These are phyloP conservation scores for Drechslerella stenobrocha DNA, from an alignment of 2,329 filamentous ascomycete genomes.

Conservation along the genomic window DNA sequence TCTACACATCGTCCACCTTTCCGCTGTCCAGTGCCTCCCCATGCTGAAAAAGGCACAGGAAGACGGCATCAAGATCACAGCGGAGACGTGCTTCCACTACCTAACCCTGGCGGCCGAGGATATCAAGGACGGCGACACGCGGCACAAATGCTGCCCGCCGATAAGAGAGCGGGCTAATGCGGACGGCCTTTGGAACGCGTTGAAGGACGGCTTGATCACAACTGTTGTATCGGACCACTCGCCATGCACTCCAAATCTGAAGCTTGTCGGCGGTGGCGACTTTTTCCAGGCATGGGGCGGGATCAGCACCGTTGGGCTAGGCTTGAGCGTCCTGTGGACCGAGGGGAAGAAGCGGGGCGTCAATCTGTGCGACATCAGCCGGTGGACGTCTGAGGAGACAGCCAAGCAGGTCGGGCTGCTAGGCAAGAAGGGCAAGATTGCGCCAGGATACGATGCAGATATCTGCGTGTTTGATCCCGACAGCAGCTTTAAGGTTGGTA, in stretches of 20 bases:
- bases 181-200: conserved; percentile 82
- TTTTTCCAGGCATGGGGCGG: conserved; percentile 98
- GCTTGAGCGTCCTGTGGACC: conserved; percentile 86
- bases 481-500: conserved; percentile 73
- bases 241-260: conserved; percentile 91
- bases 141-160: conserved; percentile 93
- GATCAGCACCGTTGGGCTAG: conserved; percentile 89
- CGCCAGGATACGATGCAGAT: conserved; percentile 82
- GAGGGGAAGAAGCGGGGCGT: conserved; percentile 67
- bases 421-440: conserved; percentile 77
- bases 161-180: conserved; percentile 82
- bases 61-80: conserved; percentile 79
- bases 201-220: conserved; percentile 78
- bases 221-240: conserved; percentile 96
- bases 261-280: conserved; percentile 71
- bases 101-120: conserved; percentile 80
- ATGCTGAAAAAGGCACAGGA: conserved; percentile 73
- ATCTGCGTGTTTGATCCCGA: conserved; percentile 88
- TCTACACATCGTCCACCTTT: conserved; percentile 91
- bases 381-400: conserved; percentile 83
- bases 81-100: conserved; percentile 96
- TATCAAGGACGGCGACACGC: conserved; percentile 80
- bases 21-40: conserved; percentile 83
- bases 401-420: conserved; percentile 83
- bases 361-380: conserved; percentile 74